These are phyloP conservation scores for Hanseniaspora vineae DNA, from an alignment of 805 yeast species.

Conservation along the genomic window DNA sequence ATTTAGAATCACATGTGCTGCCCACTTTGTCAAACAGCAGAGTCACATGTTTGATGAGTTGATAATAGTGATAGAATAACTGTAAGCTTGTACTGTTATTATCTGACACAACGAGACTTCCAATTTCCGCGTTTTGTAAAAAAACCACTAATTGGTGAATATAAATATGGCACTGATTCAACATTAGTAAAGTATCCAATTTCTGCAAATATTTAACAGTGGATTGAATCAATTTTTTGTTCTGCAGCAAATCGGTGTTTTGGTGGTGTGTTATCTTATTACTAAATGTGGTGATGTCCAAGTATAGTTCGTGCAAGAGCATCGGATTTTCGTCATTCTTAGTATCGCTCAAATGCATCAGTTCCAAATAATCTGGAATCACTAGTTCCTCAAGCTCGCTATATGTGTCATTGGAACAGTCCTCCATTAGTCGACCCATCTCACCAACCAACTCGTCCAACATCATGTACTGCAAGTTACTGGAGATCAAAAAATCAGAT, in stretches of 20 bases:
- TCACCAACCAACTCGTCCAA: conserved; percentile 19
- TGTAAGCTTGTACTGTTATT: neutral
- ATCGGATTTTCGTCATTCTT: neutral
- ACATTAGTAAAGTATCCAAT: neutral
- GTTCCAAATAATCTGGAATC: neutral
- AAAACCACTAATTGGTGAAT: neutral
- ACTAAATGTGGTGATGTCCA: neutral
- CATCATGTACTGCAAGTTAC: conserved; percentile 21
- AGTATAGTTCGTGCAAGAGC: neutral
- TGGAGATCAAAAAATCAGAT: conserved; percentile 18
- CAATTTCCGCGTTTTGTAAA: neutral
- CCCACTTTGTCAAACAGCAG: neutral
- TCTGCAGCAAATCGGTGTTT: neutral
- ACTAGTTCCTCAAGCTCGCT: neutral
- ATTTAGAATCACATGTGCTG: neutral
- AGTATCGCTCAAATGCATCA: neutral
- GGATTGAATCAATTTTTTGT: neutral
- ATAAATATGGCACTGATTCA: neutral
- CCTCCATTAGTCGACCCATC: conserved; percentile 2
- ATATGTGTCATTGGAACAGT: neutral
- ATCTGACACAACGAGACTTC: neutral
- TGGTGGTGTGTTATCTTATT: neutral
- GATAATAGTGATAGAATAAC: neutral
- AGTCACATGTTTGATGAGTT: neutral
- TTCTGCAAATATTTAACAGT: neutral